phyloP scores from a whole-genome alignment of 441 rosid genomes.

The Gossypium trilobum region DNA sequence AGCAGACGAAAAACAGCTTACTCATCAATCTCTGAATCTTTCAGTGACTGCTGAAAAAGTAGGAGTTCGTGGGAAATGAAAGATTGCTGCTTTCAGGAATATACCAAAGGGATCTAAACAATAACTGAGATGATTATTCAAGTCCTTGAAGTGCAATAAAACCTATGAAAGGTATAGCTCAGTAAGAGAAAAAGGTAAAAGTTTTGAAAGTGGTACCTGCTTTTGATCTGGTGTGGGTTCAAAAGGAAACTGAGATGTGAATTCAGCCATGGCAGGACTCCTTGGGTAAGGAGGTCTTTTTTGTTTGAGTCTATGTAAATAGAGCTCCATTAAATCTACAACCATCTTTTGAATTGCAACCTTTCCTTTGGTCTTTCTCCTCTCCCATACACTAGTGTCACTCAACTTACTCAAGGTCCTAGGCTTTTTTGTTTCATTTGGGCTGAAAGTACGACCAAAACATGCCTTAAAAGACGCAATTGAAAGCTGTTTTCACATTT shows the following conservation, averaged over 20 bases:
- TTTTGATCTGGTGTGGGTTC: constrained; percentile 85
- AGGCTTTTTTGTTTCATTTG: constrained; percentile 73
- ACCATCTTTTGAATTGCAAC: constrained; percentile 97
- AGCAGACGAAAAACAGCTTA: neutral
- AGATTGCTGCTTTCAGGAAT: neutral
- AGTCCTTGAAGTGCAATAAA: neutral
- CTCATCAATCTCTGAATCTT: neutral
- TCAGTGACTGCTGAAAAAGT: neutral
- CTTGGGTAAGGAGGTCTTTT: constrained; percentile 74
- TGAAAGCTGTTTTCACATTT: constrained; percentile 1
- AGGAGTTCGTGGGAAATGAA: neutral
- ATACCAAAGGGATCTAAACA: neutral
- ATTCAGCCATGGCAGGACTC: constrained; percentile 53
- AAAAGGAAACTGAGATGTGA: constrained; percentile 63
- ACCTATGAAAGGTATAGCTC: neutral
- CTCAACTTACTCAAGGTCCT: constrained; percentile 72
- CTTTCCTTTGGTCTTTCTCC: constrained; percentile 86
- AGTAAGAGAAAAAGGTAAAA: neutral
- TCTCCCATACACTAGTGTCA: constrained; percentile 80
- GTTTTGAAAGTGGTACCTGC: constrained; percentile 36
- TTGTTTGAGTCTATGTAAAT: constrained; percentile 83
- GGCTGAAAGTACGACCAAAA: constrained; percentile 40
- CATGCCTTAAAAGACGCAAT: neutral
- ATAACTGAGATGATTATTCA: neutral
- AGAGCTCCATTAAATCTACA: constrained; percentile 92